Evolutionary conservation across 306 rosid species (phyloP), one percentile per base, ranked within the genome.

Genomic region (Medicago lupulina): DNA sequence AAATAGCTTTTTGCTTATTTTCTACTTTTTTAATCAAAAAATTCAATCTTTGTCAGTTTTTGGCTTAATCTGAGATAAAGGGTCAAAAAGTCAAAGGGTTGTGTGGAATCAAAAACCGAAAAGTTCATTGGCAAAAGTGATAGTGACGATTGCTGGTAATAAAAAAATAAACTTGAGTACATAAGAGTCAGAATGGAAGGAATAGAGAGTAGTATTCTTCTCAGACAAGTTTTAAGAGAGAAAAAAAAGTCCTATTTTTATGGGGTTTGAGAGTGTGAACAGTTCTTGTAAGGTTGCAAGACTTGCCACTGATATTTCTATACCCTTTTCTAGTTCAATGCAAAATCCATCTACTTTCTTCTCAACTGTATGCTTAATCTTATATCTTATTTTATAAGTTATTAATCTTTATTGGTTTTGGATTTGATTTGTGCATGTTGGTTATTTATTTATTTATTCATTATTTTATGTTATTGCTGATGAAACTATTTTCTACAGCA

Each of bases 341-440:
- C 79, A 76, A 71, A 71, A 76, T 47, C 66, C 85, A n/a, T 72
- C 72, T 36, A 16, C 75, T 43, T 82, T 72, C 63, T 76, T 80
- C 67, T 80, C 88, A 65, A 44, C 76, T 34, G 96, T 91, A 89
- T 83, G 90, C 78, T 23, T 17, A 62, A 18, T 82, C 5, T 47
- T 57, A 34, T 74, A 9, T 82, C 7, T 51, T 61, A 21, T 67
- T 46, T 81, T 23, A 34, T 64, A 2, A 8, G 47, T 59, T 63
- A 6, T 18, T 50, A 57, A 18, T 74, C 10, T 17, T 31, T 25
- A 36, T 59, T 70, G 44, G 21, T 60, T 7, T 63, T 79, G 15
- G 44, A 62, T 75, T 62, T 71, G 73, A 44, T 50, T 47, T 74
- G 17, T 67, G 39, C 46, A 67, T 76, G 17, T 40, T 59, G 34